These are phyloP conservation scores for Phyllachora maydis DNA, from an alignment of 2,329 filamentous ascomycete species.

Conservation along the genomic window DNA sequence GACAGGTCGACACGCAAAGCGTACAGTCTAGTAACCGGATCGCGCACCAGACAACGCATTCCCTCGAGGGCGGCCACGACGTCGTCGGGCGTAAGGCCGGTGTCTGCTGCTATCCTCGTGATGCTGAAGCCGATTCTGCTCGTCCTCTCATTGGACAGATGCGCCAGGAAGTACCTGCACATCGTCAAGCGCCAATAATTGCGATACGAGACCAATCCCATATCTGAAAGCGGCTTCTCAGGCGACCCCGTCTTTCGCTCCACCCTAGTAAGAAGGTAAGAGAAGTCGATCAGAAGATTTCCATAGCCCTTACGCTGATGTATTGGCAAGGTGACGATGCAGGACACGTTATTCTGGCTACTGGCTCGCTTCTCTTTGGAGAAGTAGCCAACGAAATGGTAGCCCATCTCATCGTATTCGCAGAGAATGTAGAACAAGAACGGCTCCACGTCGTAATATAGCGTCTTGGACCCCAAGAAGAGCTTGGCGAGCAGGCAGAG, in stretches of 20 bases:
- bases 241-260: constrained; percentile 90
- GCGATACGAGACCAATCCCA: constrained; percentile 91
- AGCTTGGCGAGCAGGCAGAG: constrained; percentile 89
- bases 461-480: constrained; percentile 93
- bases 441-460: constrained; percentile 95
- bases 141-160: constrained; percentile 14
- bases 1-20: constrained; percentile 71
- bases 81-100: constrained; percentile 90
- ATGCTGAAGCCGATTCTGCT: constrained; percentile 33
- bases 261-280: constrained; percentile 81
- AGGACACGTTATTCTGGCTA: constrained; percentile 93
- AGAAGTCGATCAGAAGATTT: constrained; percentile 93
- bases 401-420: constrained; percentile 77
- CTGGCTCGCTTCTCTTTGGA: constrained; percentile 94
- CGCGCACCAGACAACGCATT: constrained; percentile 69
- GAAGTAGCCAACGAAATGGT: constrained; percentile 97
- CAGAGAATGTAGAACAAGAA: constrained; percentile 96
- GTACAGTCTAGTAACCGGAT: constrained; percentile 74
- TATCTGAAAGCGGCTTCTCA: constrained; percentile 92
- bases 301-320: constrained; percentile 96
- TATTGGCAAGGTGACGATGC: constrained; percentile 87
- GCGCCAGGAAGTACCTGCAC: constrained; percentile 61
- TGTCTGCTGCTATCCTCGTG: constrained; percentile 61
- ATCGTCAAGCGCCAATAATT: constrained; percentile 91
- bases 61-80: constrained; percentile 88